Conservation (phyloP, 1,284 basidiomycete species). For the Calocybe gambosa region DNA sequence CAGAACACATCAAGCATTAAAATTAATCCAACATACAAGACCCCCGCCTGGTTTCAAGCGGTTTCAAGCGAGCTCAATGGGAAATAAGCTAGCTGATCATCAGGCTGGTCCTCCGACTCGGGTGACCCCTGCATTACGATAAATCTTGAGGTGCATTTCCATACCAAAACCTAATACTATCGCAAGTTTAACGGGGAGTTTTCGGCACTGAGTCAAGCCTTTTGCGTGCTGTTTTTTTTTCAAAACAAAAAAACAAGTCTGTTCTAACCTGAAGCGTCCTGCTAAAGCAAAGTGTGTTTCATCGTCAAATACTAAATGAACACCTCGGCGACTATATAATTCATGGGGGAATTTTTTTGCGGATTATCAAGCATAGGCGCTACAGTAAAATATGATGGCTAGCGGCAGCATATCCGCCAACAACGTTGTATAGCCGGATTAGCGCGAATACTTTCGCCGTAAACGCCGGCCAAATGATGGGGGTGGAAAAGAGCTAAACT, state of each 20-base stretch:
- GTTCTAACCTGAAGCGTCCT: not conserved
- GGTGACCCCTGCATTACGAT: not conserved
- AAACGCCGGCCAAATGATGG: constrained; percentile 9
- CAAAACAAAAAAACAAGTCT: too few relatives aligned
- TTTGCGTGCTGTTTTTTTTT: not conserved
- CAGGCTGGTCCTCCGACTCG: not conserved
- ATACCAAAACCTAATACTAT: too few relatives aligned
- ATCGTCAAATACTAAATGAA: too few relatives aligned
- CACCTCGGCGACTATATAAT: not conserved
- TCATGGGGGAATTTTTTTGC: not conserved
- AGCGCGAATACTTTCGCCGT: constrained; percentile 3
- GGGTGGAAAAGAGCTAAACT: not conserved
- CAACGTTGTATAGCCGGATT: not conserved
- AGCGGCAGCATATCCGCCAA: constrained; percentile 9
- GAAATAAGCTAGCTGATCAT: not conserved
- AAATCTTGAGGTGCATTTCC: not conserved
- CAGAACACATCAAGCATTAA: not conserved
- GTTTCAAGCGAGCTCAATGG: not conserved
- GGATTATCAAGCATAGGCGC: too few relatives aligned
- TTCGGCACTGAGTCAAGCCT: too few relatives aligned
- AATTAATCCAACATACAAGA: not conserved
- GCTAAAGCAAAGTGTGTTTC: not conserved
- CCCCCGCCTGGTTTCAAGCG: not conserved
- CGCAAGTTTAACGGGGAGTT: too few relatives aligned
- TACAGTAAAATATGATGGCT: constrained; percentile 5